Evolutionary conservation across 768 basidiomycete genomes (phyloP), one percentile per base, ranked within the genome.

Genomic region (Psilocybe cubensis): DNA sequence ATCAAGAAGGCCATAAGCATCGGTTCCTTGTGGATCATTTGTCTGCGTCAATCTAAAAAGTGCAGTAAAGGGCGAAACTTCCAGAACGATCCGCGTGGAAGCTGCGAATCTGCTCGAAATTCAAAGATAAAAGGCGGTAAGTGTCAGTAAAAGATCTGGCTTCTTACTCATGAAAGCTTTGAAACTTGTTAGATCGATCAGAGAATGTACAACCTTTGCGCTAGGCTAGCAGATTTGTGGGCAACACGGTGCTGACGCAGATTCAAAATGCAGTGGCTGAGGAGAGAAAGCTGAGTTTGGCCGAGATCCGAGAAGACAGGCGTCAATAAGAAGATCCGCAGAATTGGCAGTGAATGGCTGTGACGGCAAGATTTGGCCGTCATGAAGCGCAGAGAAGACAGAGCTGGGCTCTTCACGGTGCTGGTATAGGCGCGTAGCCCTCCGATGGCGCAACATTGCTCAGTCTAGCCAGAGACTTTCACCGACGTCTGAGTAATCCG

Each of bases 301-400:
- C 46, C 46, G 46, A 31, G 46, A 44, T 48, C 46, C 46, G 46
- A 29, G 28, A 48, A 48, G 46, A 48, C 46, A 48, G 46, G 28
- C 27, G 28, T 48, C 46, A 14, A 18, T 31, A 48, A n/a, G 46
- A 48, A 48, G 46, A 48, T 48, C 28, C 46, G 46, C 46, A 48
- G 27, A 18, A 29, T n/a, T 48, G 46, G 28, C 46, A 48, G 12
- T 18, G 4, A 18, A 48, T 48, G 27, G 14, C n/a, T 31, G 28
- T 18, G 46, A 48, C 27, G 46, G 46, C 7, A 46, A 46, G 21
- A 8, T 28, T 1, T 25, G 45, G 45, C 45, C 45, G 45, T 46
- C 23, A 12, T 44, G 4, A 10, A 38, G n/a, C 18, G 23, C 20
- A 44, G 42, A 21, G 42, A 44, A 8, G 42, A 23, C 18, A 21